Evolutionary conservation across 352 stramenopile species (phyloP), one percentile per base, ranked within the genome.

Genomic region (Phytophthora brassicae): DNA sequence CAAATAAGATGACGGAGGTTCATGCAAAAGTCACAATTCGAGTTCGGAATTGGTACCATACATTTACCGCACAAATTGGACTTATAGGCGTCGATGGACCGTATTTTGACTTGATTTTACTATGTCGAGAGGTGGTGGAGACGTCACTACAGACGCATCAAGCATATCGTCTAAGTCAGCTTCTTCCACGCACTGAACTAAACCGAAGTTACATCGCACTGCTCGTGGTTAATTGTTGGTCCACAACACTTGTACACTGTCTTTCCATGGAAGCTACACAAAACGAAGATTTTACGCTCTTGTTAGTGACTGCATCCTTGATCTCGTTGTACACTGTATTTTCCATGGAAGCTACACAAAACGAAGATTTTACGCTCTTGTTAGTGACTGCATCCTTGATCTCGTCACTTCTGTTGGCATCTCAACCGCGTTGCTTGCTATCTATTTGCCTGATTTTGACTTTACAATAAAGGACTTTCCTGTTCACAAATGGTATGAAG

Each of bases 221-320:
- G 14, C 56, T 83, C 4, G 52, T 66, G 12, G 6, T 73, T 12
- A 79, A 73, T 36, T 86, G 74, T 50, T 79, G 68, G 71, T 69
- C 49, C 2, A 83, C 70, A 35, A 59, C 60, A 13, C 14, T 74
- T 7, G 60, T 77, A 0, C 72, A 75, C 14, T n/a, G n/a, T n/a
- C n/a, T n/a, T 68, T 70, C 19, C 50, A 57, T 1, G 38, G 54
- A 1, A 60, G 61, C 11, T 29, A 51, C 1, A 58, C 49, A 2
- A 68, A 63, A 35, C 42, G 45, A 39, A 47, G 66, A 0, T 59
- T 75, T 2, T 51, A 70, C 13, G 51, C 72, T 0, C 47, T 86
- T 12, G 38, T 78, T 7, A 75, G 64, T 9, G 60, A 84, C 24
- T 74, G 64, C 12, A 29, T 73, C 14, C 61, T 86, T 1, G 72